Conservation (phyloP, 2,329 filamentous ascomycete genomes). For the Fusarium acutatum region DNA sequence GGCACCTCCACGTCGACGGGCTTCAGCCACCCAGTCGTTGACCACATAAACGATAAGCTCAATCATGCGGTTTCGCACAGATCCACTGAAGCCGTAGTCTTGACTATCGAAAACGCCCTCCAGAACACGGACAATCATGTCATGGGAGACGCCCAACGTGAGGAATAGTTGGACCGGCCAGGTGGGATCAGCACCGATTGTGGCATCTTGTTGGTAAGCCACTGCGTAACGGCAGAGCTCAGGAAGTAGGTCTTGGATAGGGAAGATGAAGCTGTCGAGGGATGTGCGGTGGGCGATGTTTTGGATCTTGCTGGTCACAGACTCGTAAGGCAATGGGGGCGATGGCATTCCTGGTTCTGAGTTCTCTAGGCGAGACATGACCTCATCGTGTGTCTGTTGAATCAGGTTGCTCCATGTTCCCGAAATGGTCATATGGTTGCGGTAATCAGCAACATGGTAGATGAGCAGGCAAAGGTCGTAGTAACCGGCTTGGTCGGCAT, state of each 20-base stretch:
- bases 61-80: slow-evolving; percentile 58
- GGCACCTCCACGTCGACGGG: slow-evolving; percentile 56
- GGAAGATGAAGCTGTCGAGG: slow-evolving; percentile 73
- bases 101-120: slow-evolving; percentile 67
- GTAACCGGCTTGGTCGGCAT: slow-evolving; percentile 90
- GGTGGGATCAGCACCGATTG: slow-evolving; percentile 63
- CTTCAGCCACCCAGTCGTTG: slow-evolving; percentile 59
- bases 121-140: slow-evolving; percentile 64
- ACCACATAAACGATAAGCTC: slow-evolving; percentile 63
- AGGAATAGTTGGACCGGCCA: slow-evolving; percentile 68
- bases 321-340: slow-evolving; percentile 72
- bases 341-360: slow-evolving; percentile 51
- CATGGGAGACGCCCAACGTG: slow-evolving; percentile 63
- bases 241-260: slow-evolving; percentile 67
- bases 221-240: slow-evolving; percentile 70
- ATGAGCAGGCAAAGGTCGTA: slow-evolving; percentile 94
- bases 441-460: slow-evolving; percentile 90
- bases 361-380: slow-evolving; percentile 54
- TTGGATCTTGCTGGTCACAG: slow-evolving; percentile 70
- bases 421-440: slow-evolving; percentile 84
- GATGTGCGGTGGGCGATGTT: slow-evolving; percentile 72
- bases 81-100: slow-evolving; percentile 66
- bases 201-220: slow-evolving; percentile 65
- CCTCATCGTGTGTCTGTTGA: slow-evolving; percentile 71
- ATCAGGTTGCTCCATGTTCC: slow-evolving; percentile 87